These are phyloP conservation scores for Colletotrichum spaethianum DNA, from an alignment of 2,329 filamentous ascomycete genomes.

Conservation along the genomic window DNA sequence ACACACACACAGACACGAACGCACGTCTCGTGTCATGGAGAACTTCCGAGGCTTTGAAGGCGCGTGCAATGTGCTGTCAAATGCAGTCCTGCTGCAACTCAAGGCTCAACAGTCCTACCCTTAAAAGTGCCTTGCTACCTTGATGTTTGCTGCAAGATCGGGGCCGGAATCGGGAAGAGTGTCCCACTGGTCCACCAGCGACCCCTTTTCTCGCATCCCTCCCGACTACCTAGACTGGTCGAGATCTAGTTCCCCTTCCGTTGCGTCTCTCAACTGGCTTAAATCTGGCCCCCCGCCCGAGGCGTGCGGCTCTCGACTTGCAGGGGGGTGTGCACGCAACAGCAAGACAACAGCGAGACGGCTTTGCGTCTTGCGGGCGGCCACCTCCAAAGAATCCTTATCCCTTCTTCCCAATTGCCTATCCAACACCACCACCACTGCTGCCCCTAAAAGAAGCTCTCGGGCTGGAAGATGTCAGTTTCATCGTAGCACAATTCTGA, in stretches of 20 bases:
- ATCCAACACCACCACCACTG: constrained; percentile 22
- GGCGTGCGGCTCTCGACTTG: constrained; percentile 27
- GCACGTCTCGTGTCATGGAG: constrained; percentile 6
- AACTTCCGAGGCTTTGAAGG: not conserved
- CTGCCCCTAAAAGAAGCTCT: constrained; percentile 26
- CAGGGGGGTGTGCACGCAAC: constrained; percentile 27
- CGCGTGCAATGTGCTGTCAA: constrained; percentile 3
- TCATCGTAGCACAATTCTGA: constrained; percentile 41
- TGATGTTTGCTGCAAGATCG: constrained; percentile 3
- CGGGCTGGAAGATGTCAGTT: constrained; percentile 38
- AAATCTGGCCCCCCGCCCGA: not conserved
- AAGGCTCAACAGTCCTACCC: not conserved
- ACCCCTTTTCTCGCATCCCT: constrained; percentile 28
- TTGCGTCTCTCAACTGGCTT: not conserved
- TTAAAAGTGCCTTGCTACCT: not conserved
- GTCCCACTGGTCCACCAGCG: constrained; percentile 22
- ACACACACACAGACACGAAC: not conserved
- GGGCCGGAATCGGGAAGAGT: constrained; percentile 25
- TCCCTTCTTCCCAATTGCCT: constrained; percentile 35
- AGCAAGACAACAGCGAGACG: not conserved
- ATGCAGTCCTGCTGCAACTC: not conserved
- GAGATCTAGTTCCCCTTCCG: constrained; percentile 14
- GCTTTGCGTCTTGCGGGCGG: constrained; percentile 9
- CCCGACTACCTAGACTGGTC: constrained; percentile 12
- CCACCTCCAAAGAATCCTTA: constrained; percentile 35